These are phyloP conservation scores for Myrica gale DNA, from an alignment of 306 rosid species.

Conservation along the genomic window DNA sequence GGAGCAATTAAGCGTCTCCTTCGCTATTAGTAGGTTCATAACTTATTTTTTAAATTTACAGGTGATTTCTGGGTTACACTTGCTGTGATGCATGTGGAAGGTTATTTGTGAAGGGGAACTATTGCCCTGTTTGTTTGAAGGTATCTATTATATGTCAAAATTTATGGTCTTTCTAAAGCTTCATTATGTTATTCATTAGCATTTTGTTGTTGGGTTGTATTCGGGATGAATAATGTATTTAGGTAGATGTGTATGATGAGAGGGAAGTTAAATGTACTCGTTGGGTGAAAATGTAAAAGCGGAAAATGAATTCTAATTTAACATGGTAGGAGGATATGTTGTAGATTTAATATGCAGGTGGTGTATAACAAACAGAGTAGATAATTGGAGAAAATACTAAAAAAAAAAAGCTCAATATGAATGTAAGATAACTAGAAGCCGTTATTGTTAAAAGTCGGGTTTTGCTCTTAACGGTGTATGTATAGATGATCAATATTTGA, in stretches of 20 bases:
- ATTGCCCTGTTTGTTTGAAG: slow-evolving; percentile 97
- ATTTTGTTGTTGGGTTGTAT: background rate
- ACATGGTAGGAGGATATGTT: background rate
- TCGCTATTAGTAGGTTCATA: slow-evolving; percentile 26
- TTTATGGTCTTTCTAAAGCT: background rate
- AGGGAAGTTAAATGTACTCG: background rate
- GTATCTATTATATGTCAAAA: slow-evolving; percentile 31
- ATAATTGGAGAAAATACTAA: background rate
- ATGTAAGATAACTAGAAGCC: no score
- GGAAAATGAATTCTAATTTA: background rate
- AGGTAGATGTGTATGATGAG: background rate
- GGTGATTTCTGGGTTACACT: slow-evolving; percentile 98
- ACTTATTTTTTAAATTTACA: slow-evolving; percentile 30
- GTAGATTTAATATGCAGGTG: background rate
- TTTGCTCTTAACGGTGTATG: no score
- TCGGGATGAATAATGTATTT: background rate
- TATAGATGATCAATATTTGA: no score
- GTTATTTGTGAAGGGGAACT: slow-evolving; percentile 93
- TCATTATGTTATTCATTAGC: background rate
- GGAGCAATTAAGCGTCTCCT: background rate
- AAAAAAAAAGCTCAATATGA: no score
- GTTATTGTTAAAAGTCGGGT: no score
- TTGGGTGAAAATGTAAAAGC: background rate
- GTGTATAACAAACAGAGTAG: background rate
- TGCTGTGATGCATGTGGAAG: slow-evolving; percentile 99